Base-by-base conservation (phyloP, 208 protist species). In the Balamuthia mandrillaris region DNA sequence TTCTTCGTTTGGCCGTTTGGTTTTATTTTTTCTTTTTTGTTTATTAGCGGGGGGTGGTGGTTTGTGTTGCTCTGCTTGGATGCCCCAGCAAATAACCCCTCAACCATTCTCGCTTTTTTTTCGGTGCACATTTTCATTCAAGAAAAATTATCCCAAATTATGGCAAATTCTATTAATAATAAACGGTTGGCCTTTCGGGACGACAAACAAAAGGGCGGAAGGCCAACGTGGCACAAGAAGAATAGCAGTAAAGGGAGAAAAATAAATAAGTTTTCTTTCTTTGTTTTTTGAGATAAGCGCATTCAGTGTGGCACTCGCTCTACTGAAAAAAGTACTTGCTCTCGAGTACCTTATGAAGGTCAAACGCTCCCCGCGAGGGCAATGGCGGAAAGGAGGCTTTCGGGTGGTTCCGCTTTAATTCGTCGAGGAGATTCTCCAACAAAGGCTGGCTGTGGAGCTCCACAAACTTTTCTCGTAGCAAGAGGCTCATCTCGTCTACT, bases 391-490 rank as follows among this genome's bases (percentile, higher is more conserved):
- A 92, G 33, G 82, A 37, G 7, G 92, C 45, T 6, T 49, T 31
- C 12, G 84, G 84, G 86, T 93, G 66, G 51, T 37, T 44, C 33
- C 42, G n/a, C 6, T 68, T 51, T 39, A 92, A 92, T n/a, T 70
- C 61, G 1, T 31, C 61, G 2, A 58, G 65, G 0, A 95, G 78
- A 33, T 90, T 12, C 27, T 93, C 41, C 35, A 95, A 41, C 9
- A 95, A 21, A 5, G 91, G 91, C 81, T 88, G 90, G 39, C 35
- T 51, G 94, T 99, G 98, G 18, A 99, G 90, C 31, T 95, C 91
- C 3, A 99, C 93, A 87, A 99, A 99, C 86, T 98, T 90, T 82
- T 98, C 90, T 52, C 98, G 94, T 41, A 99, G 87, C 37, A 98
- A 90, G 52, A 86, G 42, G 82, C 94, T 97, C 89, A 99, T 93